Evolutionary conservation across 345 rosid species (phyloP).

Genomic region (Pseudoturritis turrita): DNA sequence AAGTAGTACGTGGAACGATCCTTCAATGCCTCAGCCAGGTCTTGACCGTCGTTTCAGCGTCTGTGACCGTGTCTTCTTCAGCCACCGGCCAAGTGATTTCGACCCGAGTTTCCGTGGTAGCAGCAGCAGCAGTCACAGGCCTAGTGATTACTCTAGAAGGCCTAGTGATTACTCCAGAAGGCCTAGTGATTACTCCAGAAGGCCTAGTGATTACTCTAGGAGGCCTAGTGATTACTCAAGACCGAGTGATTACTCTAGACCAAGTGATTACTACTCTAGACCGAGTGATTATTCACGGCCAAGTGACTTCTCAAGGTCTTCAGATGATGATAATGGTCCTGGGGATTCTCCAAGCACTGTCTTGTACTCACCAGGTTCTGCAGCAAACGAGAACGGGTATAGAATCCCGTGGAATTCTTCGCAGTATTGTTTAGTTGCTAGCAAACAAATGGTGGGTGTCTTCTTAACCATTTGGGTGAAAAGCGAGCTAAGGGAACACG

Average conservation of each 20-base stretch:
- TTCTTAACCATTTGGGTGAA: slow-evolving; percentile 94
- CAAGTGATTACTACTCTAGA: slow-evolving; percentile 54
- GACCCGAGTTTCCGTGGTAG: slow-evolving; percentile 53
- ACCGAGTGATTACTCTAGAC: slow-evolving; percentile 33
- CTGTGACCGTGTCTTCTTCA: slow-evolving; percentile 89
- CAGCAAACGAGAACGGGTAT: slow-evolving; percentile 59
- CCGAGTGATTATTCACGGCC: slow-evolving; percentile 91
- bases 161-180: slow-evolving; percentile 27
- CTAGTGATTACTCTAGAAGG: slow-evolving; percentile 31
- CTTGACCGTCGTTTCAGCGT: slow-evolving; percentile 91
- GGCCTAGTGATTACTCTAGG: slow-evolving; percentile 80
- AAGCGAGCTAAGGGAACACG: slow-evolving; percentile 80
- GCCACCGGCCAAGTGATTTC: slow-evolving; percentile 76
- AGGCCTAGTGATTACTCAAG: slow-evolving; percentile 83
- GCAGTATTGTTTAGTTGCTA: slow-evolving; percentile 83
- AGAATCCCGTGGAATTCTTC: slow-evolving; percentile 66
- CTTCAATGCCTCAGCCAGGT: slow-evolving; percentile 68
- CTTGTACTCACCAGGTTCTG: slow-evolving; percentile 66
- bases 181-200: slow-evolving; percentile 44
- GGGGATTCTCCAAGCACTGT: slow-evolving; percentile 97
- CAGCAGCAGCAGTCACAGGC: slow-evolving; percentile 34
- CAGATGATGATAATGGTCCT: slow-evolving; percentile 87
- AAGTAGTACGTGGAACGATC: slow-evolving; percentile 67
- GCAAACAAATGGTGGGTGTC: slow-evolving; percentile 97
- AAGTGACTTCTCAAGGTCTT: slow-evolving; percentile 89